phyloP scores from a whole-genome alignment of 257 asterid species.

The Buddleja alternifolia region DNA sequence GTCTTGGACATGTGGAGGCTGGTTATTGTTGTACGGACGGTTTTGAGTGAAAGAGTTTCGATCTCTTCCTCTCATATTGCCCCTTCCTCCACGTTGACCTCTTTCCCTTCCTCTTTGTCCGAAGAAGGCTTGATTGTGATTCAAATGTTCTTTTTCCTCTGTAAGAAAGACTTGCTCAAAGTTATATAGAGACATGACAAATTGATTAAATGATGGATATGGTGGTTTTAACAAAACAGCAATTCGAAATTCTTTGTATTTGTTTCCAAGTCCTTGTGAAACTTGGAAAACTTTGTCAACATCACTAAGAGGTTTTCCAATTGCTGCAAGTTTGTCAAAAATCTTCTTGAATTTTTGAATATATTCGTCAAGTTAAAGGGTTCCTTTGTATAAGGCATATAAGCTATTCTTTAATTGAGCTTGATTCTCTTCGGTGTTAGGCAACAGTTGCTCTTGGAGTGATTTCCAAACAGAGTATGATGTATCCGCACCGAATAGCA shows the following conservation, averaged over 20 bases:
- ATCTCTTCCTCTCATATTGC: background rate
- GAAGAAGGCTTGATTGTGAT: conserved; percentile 8
- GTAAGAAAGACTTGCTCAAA: background rate
- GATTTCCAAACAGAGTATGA: background rate
- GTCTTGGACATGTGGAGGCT: background rate
- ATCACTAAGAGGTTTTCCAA: no score
- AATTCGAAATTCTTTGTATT: no score
- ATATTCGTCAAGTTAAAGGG: background rate
- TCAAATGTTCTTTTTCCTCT: background rate
- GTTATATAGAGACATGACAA: background rate
- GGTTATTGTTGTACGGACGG: background rate
- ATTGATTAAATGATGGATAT: no score
- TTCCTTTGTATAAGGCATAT: background rate
- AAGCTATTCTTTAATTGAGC: background rate
- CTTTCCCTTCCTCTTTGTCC: background rate
- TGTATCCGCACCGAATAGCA: conserved; percentile 3
- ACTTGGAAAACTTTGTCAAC: no score
- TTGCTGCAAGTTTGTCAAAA: background rate
- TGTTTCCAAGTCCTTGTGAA: no score
- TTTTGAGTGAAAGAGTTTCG: background rate
- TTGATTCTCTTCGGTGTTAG: background rate
- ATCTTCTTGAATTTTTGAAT: background rate
- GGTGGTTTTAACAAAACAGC: no score
- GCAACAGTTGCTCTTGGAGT: background rate
- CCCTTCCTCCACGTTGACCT: background rate